These are phyloP conservation scores for Cinnamomum micranthum DNA, from an alignment of 164 flowering plant genomes.

Conservation along the genomic window DNA sequence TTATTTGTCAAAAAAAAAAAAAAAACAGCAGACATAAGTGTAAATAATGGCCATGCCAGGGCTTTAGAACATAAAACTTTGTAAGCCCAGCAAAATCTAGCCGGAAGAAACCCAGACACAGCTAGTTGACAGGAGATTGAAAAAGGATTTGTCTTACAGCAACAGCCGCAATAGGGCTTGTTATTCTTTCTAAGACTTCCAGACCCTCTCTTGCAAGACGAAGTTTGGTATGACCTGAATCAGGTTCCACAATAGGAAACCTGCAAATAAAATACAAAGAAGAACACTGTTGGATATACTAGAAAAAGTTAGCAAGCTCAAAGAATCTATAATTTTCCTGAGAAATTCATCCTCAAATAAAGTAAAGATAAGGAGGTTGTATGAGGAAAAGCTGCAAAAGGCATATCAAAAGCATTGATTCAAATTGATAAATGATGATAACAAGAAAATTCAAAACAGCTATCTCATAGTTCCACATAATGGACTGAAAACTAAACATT, in stretches of 20 bases:
- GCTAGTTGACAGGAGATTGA: background rate
- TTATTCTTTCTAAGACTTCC: slow-evolving; percentile 82
- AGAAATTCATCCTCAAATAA: background rate
- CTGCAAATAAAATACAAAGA: slow-evolving; percentile 29
- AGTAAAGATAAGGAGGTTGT: background rate
- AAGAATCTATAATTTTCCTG: background rate
- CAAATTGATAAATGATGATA: background rate
- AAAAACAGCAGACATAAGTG: too few relatives aligned
- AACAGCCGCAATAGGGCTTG: slow-evolving; percentile 89
- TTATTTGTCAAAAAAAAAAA: too few relatives aligned
- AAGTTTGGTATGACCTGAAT: slow-evolving; percentile 97
- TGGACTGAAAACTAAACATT: background rate
- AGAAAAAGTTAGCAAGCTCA: background rate
- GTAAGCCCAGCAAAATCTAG: too few relatives aligned
- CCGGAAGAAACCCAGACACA: too few relatives aligned
- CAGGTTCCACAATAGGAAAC: slow-evolving; percentile 98
- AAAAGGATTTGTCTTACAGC: slow-evolving; percentile 55
- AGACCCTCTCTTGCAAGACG: slow-evolving; percentile 86
- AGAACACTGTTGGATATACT: background rate
- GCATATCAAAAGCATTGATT: background rate
- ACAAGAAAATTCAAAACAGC: background rate
- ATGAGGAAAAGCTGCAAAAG: background rate
- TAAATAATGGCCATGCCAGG: too few relatives aligned
- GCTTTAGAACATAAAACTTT: too few relatives aligned
- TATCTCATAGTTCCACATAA: background rate